Evolutionary conservation across 139 green algal species (phyloP).

Genomic region (Chlorella sp.): DNA sequence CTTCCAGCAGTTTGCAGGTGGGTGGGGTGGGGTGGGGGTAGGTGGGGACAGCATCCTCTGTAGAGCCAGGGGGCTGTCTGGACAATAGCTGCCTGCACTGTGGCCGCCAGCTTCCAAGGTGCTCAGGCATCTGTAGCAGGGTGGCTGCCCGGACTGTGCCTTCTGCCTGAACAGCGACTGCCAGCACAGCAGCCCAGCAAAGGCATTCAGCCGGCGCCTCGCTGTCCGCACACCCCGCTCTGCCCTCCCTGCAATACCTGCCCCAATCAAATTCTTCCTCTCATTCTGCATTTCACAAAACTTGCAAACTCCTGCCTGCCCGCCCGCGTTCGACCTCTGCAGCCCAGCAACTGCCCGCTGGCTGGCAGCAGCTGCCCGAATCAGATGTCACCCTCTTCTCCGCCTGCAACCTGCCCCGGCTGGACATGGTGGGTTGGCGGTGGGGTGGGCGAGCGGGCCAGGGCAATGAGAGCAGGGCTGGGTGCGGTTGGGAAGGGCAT

Average conservation of each 20-base stretch:
- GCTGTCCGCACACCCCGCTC: not conserved
- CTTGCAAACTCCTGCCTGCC: too few species aligned
- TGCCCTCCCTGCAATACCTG: too few species aligned
- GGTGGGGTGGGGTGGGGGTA: not conserved
- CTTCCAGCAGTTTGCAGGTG: not conserved
- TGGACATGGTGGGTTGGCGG: constrained; percentile 43
- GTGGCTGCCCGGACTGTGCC: too few species aligned
- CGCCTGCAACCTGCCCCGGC: constrained; percentile 55
- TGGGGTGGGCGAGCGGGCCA: too few species aligned
- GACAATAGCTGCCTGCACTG: not conserved
- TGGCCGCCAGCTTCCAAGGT: not conserved
- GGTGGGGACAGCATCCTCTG: not conserved
- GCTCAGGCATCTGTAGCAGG: too few species aligned
- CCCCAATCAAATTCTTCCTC: too few species aligned
- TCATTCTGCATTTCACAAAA: too few species aligned
- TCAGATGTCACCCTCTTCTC: constrained; percentile 49
- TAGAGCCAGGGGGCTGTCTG: too few species aligned
- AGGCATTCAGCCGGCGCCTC: not conserved
- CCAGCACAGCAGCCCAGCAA: too few species aligned
- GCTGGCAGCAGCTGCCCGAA: constrained; percentile 38
- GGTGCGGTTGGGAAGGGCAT: too few species aligned
- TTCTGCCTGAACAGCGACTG: not conserved
- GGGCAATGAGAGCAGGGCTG: too few species aligned
- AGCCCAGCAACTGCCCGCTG: constrained; percentile 23
- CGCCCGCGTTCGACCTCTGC: not conserved